These are phyloP conservation scores for Claviceps maximensis DNA, from an alignment of 2,329 filamentous ascomycete species.

Conservation along the genomic window DNA sequence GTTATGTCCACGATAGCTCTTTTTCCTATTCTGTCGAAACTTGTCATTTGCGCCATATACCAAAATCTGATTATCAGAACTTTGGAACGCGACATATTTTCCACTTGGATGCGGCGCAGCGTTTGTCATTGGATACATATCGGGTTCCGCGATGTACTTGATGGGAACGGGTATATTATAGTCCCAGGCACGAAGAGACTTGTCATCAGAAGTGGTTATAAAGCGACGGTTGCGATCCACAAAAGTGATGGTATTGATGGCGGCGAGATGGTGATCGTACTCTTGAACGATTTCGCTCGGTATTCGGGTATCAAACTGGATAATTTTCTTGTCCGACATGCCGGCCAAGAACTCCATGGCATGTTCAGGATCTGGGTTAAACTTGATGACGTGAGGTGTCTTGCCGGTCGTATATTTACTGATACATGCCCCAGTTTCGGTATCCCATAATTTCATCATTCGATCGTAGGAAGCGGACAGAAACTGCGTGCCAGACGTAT, in stretches of 20 bases:
- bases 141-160: slow-evolving; percentile 93
- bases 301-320: slow-evolving; percentile 85
- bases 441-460: slow-evolving; percentile 97
- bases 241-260: slow-evolving; percentile 95
- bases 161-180: slow-evolving; percentile 97
- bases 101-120: slow-evolving; percentile 73
- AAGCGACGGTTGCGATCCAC: slow-evolving; percentile 90
- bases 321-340: slow-evolving; percentile 98
- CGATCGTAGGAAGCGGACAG: slow-evolving; percentile 87
- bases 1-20: slow-evolving; percentile 91
- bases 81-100: slow-evolving; percentile 91
- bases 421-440: slow-evolving; percentile 81
- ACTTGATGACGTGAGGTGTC: slow-evolving; percentile 87
- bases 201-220: slow-evolving; percentile 96
- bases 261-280: slow-evolving; percentile 96
- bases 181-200: slow-evolving; percentile 92
- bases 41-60: slow-evolving; percentile 92
- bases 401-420: slow-evolving; percentile 86
- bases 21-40: slow-evolving; percentile 95
- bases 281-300: slow-evolving; percentile 75
- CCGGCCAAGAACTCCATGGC: slow-evolving; percentile 87
- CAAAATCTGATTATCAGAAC: slow-evolving; percentile 88
- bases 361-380: slow-evolving; percentile 69
- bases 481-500: slow-evolving; percentile 69
- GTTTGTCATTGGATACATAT: slow-evolving; percentile 94